phyloP scores from a whole-genome alignment of 805 yeast species.

The Sugiyamaella smithiae region DNA sequence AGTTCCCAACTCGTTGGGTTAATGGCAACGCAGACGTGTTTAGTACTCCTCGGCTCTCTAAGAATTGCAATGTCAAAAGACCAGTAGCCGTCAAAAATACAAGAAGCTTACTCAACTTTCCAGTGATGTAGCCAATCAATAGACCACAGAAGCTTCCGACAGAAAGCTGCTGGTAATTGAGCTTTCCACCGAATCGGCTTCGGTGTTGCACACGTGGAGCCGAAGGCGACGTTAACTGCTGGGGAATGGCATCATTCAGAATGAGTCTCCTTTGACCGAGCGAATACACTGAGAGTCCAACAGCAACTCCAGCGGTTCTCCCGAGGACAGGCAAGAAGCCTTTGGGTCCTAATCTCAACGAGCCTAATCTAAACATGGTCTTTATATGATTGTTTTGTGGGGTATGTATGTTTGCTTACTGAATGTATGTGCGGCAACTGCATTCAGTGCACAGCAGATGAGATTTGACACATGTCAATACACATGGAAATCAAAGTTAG shows the following conservation, averaged over 20 bases:
- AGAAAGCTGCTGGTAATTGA: constrained; percentile 61
- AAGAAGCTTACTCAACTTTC: constrained; percentile 55
- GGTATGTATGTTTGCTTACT: no score
- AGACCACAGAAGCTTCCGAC: constrained; percentile 63
- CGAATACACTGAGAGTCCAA: not conserved
- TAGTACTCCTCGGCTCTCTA: constrained; percentile 51
- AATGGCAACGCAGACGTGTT: constrained; percentile 22
- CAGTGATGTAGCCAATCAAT: constrained; percentile 56
- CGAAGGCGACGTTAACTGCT: not conserved
- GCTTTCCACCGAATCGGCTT: constrained; percentile 27
- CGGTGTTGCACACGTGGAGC: not conserved
- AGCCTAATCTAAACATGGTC: not conserved
- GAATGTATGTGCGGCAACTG: no score
- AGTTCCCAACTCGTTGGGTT: constrained; percentile 13
- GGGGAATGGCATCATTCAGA: not conserved
- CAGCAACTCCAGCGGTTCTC: not conserved
- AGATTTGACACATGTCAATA: no score
- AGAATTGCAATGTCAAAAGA: constrained; percentile 48
- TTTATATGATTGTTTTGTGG: no score
- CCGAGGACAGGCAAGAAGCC: not conserved
- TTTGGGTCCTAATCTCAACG: not conserved
- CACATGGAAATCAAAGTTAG: no score
- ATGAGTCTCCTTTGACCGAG: not conserved
- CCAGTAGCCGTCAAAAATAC: constrained; percentile 49
- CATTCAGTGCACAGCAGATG: no score